Conservation (phyloP, 2,329 filamentous ascomycete species). For the Blastomyces gilchristii region DNA sequence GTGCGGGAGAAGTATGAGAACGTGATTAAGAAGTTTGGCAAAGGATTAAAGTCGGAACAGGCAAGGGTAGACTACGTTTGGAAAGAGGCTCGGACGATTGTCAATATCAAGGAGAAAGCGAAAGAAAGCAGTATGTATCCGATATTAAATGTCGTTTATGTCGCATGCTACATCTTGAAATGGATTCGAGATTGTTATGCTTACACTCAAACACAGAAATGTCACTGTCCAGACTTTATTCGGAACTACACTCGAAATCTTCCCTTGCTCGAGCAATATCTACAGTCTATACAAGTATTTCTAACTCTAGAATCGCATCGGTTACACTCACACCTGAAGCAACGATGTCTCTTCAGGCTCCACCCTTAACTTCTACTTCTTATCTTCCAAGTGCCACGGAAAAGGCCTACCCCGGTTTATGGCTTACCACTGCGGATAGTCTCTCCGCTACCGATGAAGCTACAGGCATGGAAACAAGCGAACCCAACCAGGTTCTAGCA, state of each 20-base stretch:
- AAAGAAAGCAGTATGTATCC: slow-evolving; percentile 45
- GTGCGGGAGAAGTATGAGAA: slow-evolving; percentile 78
- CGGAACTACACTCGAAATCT: slow-evolving; percentile 48
- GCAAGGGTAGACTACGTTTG: slow-evolving; percentile 82
- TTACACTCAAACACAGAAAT: slow-evolving; percentile 22
- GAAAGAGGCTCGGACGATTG: slow-evolving; percentile 76
- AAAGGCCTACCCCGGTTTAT: slow-evolving; percentile 61
- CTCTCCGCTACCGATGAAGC: slow-evolving; percentile 59
- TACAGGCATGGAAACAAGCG: slow-evolving; percentile 47
- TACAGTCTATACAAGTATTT: slow-evolving; percentile 71
- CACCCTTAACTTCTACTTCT: slow-evolving; percentile 54
- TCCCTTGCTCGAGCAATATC: slow-evolving; percentile 74
- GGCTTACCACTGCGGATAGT: slow-evolving; percentile 78
- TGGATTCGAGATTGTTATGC: slow-evolving; percentile 1
- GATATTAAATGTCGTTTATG: not conserved
- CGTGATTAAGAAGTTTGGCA: slow-evolving; percentile 84
- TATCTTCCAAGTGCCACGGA: slow-evolving; percentile 62
- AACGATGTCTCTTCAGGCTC: slow-evolving; percentile 54
- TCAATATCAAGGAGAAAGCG: slow-evolving; percentile 70
- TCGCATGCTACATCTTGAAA: not conserved
- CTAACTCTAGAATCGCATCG: slow-evolving; percentile 75
- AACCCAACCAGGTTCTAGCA: slow-evolving; percentile 52
- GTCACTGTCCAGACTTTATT: slow-evolving; percentile 31
- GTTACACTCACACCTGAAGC: slow-evolving; percentile 59
- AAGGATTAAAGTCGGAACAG: slow-evolving; percentile 86